Base-by-base conservation (phyloP, 805 yeast genomes). In the Saturnispora mendoncae region DNA sequence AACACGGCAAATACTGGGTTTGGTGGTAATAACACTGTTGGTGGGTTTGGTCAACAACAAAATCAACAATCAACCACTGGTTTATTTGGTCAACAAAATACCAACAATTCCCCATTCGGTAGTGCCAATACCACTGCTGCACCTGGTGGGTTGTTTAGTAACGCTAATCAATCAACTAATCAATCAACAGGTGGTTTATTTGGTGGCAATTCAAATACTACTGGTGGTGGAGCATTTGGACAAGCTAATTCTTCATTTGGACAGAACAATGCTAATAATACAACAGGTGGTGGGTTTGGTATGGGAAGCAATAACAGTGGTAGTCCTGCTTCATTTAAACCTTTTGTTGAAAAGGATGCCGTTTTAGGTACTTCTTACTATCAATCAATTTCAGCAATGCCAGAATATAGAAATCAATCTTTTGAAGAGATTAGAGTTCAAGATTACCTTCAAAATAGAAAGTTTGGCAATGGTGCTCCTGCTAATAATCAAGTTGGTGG, bases 381-480 rank as follows among this genome's bases (percentile, higher is more conserved):
- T 62, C 85, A 90, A 60, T 77, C 77, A 51, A 81, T 92, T 46
- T 67, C 84, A 9, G 74, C 84, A 34, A 88, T 92, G 97, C 95
- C 94, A 4, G 95, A 86, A 60, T 92, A 90, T 57, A 72, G 72
- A 51, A 78, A 78, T 51, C 84, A 61, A 52, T 84, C 95, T 0
- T 74, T 79, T 54, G 97, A 87, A 60, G 98, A 92, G 58, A 72
- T 92, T 60, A 74, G 99, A 56, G 66, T 73, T 51, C 90, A 82
- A 59, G 99, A 92, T 63, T 92, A 92, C 58, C 76, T 77, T 51
- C 83, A 78, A 48, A 76, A 75, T 41, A 71, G 92, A 55, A 71
- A 76, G 46, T 76, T 49, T 47, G 88, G 84, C 12, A 76, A 48
- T 47, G 88, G 84, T 13, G 75, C 48, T 39, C 56, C 53, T 19